These are phyloP conservation scores for Baudoinia panamericana DNA, from an alignment of 495 filamentous ascomycete genomes.

Conservation along the genomic window DNA sequence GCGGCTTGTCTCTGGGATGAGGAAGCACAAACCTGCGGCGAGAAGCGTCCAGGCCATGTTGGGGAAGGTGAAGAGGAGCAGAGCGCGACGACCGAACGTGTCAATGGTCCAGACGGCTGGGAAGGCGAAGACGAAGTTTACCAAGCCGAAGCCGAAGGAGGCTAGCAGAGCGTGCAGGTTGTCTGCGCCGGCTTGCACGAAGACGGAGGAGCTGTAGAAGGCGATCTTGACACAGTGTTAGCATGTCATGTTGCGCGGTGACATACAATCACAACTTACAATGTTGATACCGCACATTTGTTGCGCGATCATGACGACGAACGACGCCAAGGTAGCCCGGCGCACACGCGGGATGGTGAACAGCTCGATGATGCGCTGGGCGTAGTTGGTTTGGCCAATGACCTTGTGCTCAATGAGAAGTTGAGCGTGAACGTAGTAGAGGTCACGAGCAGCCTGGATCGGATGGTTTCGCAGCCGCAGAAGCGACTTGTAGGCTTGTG, in stretches of 20 bases:
- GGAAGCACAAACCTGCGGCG: conserved; percentile 56
- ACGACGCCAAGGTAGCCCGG: conserved; percentile 52
- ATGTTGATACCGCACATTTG: conserved; percentile 65
- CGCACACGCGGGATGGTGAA: conserved; percentile 58
- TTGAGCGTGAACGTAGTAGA: conserved; percentile 59
- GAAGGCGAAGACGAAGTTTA: conserved; percentile 65
- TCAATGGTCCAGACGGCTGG: conserved; percentile 79
- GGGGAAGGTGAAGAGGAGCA: conserved; percentile 76
- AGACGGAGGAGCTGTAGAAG: conserved; percentile 74
- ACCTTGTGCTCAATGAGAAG: conserved; percentile 31
- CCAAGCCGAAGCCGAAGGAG: conserved; percentile 65
- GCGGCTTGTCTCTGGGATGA: conserved; percentile 38
- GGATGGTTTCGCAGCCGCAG: conserved; percentile 43
- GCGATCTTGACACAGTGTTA: conserved; percentile 43
- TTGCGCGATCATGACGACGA: conserved; percentile 55
- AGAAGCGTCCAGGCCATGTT: conserved; percentile 72
- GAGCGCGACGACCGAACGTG: conserved; percentile 61
- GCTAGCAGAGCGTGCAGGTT: conserved; percentile 50
- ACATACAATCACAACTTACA: background rate
- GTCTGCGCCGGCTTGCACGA: conserved; percentile 46
- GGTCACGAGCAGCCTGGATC: conserved; percentile 61
- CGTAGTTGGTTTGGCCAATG: conserved; percentile 33
- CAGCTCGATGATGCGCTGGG: conserved; percentile 46
- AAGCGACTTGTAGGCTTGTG: conserved; percentile 35
- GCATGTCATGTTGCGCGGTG: background rate